Conservation (phyloP, 169 alveolate species). For the Eimeria zaria region DNA sequence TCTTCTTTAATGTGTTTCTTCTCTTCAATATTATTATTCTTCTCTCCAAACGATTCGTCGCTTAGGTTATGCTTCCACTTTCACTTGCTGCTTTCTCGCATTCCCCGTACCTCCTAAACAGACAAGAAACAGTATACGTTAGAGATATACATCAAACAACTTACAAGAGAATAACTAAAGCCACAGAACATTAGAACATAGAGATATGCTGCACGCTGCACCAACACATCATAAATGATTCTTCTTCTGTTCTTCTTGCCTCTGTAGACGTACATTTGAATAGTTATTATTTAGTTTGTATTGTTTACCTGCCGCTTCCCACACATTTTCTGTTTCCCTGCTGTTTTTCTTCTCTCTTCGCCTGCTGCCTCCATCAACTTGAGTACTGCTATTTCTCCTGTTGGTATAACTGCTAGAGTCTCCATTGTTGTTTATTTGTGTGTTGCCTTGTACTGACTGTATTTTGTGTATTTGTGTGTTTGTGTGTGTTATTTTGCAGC, state of each 20-base stretch:
- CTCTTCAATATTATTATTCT: neutral
- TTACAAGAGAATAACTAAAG: neutral
- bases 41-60: too few relatives aligned
- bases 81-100: neutral
- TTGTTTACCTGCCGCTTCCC: too few relatives aligned
- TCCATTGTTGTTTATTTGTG: neutral
- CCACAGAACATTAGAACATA: neutral
- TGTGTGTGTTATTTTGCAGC: neutral
- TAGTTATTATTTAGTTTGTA: neutral
- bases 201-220: too few relatives aligned
- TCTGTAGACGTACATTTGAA: neutral
- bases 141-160: neutral
- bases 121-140: too few relatives aligned
- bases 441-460: too few relatives aligned
- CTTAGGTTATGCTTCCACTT: neutral
- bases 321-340: neutral
- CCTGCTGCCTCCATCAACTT: neutral
- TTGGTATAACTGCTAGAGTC: neutral
- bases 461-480: neutral
- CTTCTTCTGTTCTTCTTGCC: neutral
- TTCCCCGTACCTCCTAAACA: too few relatives aligned
- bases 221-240: neutral
- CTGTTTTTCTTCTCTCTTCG: neutral
- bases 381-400: neutral
- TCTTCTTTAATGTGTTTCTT: neutral